These are phyloP conservation scores for Suhomyces vadensis DNA, from an alignment of 805 yeast genomes.

Conservation along the genomic window DNA sequence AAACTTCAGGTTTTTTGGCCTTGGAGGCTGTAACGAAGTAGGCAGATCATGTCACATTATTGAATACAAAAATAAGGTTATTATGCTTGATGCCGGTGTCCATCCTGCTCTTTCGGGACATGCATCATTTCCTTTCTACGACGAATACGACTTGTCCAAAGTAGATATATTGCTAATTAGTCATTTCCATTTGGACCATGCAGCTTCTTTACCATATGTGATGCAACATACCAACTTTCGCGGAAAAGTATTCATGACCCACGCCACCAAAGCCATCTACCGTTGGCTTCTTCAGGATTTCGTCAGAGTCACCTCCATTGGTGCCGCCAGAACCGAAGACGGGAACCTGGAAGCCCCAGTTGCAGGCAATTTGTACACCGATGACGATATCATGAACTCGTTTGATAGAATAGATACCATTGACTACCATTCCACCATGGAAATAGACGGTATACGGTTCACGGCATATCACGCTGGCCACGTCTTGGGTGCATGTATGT, in stretches of 20 bases:
- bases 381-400: slow-evolving; percentile 84
- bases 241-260: slow-evolving; percentile 98
- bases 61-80: slow-evolving; percentile 88
- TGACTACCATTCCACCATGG: slow-evolving; percentile 94
- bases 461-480: slow-evolving; percentile 99
- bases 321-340: slow-evolving; percentile 38
- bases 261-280: slow-evolving; percentile 97
- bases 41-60: slow-evolving; percentile 95
- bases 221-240: slow-evolving; percentile 95
- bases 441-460: slow-evolving; percentile 89
- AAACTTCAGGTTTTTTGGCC: slow-evolving; percentile 68
- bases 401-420: slow-evolving; percentile 90
- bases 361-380: slow-evolving; percentile 68
- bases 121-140: slow-evolving; percentile 91
- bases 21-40: slow-evolving; percentile 98
- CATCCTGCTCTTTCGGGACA: slow-evolving; percentile 94
- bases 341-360: slow-evolving; percentile 13
- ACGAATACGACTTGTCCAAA: slow-evolving; percentile 85
- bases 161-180: slow-evolving; percentile 86
- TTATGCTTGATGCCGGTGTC: slow-evolving; percentile 97
- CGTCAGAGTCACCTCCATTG: slow-evolving; percentile 78
- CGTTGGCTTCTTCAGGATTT: slow-evolving; percentile 94
- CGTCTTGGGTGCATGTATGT: slow-evolving; percentile 98
- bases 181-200: slow-evolving; percentile 97
- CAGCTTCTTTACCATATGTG: slow-evolving; percentile 95